These are phyloP conservation scores for Schwanniomyces polymorphus DNA, from an alignment of 805 yeast genomes.

Conservation along the genomic window DNA sequence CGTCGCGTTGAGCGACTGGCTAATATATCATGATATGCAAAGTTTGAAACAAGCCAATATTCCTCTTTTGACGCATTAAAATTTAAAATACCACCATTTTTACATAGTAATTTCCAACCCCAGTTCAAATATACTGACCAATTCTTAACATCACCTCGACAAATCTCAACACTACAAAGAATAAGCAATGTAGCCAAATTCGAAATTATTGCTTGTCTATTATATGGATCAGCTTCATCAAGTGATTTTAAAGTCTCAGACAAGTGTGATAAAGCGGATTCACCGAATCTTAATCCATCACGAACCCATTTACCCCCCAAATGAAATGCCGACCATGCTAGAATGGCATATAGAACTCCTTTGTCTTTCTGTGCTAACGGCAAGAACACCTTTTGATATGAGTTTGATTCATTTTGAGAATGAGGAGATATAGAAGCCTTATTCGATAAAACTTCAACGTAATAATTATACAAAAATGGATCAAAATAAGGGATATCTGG, in stretches of 20 bases:
- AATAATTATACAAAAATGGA: slow-evolving; percentile 46
- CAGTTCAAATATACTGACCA: slow-evolving; percentile 69
- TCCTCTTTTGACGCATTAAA: slow-evolving; percentile 55
- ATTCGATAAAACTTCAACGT: slow-evolving; percentile 43
- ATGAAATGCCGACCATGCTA: slow-evolving; percentile 60
- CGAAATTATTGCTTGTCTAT: slow-evolving; percentile 35
- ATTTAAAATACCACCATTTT: slow-evolving; percentile 63
- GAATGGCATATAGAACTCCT: slow-evolving; percentile 51
- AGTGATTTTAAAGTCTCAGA: slow-evolving; percentile 18
- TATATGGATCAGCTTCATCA: slow-evolving; percentile 9
- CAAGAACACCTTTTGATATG: slow-evolving; percentile 50
- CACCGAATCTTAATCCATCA: slow-evolving; percentile 50
- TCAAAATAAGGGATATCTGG: slow-evolving; percentile 35
- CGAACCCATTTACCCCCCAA: slow-evolving; percentile 44
- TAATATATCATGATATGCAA: slow-evolving; percentile 77
- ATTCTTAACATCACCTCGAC: slow-evolving; percentile 75
- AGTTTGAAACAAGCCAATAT: slow-evolving; percentile 73
- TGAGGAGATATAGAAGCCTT: slow-evolving; percentile 49
- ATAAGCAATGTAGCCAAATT: slow-evolving; percentile 67
- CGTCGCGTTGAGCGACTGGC: slow-evolving; percentile 60
- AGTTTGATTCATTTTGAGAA: slow-evolving; percentile 45
- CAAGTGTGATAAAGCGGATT: slow-evolving; percentile 46
- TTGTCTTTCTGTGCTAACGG: slow-evolving; percentile 55
- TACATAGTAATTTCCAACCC: slow-evolving; percentile 62
- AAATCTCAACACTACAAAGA: slow-evolving; percentile 77